Conservation (phyloP, 257 asterid genomes). For the Ligustrum vulgare region DNA sequence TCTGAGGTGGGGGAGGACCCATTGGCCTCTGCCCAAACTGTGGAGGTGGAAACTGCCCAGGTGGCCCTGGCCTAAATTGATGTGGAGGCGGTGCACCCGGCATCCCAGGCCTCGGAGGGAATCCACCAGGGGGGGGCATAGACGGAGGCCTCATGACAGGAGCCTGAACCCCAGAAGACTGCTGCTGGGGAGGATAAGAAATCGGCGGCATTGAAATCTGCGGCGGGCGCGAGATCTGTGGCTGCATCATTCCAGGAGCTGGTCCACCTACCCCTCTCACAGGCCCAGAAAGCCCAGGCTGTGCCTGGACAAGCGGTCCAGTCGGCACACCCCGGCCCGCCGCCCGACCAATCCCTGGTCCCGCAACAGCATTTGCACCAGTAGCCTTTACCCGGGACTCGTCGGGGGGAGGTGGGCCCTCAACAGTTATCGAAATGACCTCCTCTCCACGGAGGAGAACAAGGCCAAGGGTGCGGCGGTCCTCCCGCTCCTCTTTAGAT, state of each 20-base stretch:
- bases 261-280: conserved; percentile 95
- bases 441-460: conserved; percentile 91
- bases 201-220: conserved; percentile 37
- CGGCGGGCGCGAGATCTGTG: conserved; percentile 75
- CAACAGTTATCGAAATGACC: conserved; percentile 89
- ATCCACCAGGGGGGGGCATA: conserved; percentile 54
- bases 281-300: conserved; percentile 86
- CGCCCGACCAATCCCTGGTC: conserved; percentile 87
- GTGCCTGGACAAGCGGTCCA: conserved; percentile 66
- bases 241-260: conserved; percentile 96
- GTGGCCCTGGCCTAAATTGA: conserved; percentile 53
- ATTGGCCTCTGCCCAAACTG: conserved; percentile 80
- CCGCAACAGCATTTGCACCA: conserved; percentile 50
- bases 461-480: conserved; percentile 91
- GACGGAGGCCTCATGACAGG: conserved; percentile 54
- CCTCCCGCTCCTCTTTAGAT: conserved; percentile 80
- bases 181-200: conserved; percentile 62
- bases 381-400: conserved; percentile 74
- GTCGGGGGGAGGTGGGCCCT: conserved; percentile 96
- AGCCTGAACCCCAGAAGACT: conserved; percentile 6
- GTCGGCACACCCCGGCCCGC: conserved; percentile 86
- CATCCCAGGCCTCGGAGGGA: conserved; percentile 48
- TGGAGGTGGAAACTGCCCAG: conserved; percentile 43
- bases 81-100: conserved; percentile 45
- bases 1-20: conserved; percentile 73